Evolutionary conservation across 805 yeast species (phyloP).

Genomic region (Starmerella vitae): DNA sequence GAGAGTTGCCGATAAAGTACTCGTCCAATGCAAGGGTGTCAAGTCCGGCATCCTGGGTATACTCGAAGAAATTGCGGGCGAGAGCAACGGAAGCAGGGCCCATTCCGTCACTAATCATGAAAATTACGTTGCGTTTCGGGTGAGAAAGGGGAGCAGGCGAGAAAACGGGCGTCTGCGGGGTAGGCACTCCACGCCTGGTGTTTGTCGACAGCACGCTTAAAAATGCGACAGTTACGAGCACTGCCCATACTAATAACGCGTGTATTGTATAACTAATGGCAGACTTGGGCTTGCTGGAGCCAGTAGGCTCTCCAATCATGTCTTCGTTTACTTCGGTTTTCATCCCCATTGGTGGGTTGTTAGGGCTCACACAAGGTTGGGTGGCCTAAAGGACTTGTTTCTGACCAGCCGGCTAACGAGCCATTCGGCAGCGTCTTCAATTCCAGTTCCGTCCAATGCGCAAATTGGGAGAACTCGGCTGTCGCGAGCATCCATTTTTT

Average conservation of each 20-base stretch:
- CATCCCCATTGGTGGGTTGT: not conserved
- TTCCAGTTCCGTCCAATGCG: slow-evolving; percentile 67
- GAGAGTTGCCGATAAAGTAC: slow-evolving; percentile 64
- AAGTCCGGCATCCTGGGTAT: slow-evolving; percentile 34
- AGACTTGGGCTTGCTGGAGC: no score
- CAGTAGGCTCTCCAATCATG: no score
- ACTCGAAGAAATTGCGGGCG: slow-evolving; percentile 63
- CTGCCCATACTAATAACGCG: slow-evolving; percentile 6
- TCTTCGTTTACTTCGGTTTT: no score
- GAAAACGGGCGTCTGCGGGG: not conserved
- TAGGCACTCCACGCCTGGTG: not conserved
- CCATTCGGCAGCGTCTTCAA: slow-evolving; percentile 84
- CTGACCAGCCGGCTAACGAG: slow-evolving; percentile 54
- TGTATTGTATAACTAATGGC: no score
- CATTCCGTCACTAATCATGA: slow-evolving; percentile 92
- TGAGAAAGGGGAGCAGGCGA: not conserved
- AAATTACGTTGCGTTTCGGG: slow-evolving; percentile 58
- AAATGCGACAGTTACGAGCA: slow-evolving; percentile 4
- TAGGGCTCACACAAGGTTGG: slow-evolving; percentile 29
- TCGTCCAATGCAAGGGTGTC: slow-evolving; percentile 51
- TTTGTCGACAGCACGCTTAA: not conserved
- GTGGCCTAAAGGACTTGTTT: slow-evolving; percentile 49
- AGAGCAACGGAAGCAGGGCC: slow-evolving; percentile 78
- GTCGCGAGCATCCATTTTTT: slow-evolving; percentile 79
- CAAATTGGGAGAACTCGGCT: slow-evolving; percentile 80